These are phyloP conservation scores for Symbiotaphrina buchneri DNA, from an alignment of 495 filamentous ascomycete species.

Conservation along the genomic window DNA sequence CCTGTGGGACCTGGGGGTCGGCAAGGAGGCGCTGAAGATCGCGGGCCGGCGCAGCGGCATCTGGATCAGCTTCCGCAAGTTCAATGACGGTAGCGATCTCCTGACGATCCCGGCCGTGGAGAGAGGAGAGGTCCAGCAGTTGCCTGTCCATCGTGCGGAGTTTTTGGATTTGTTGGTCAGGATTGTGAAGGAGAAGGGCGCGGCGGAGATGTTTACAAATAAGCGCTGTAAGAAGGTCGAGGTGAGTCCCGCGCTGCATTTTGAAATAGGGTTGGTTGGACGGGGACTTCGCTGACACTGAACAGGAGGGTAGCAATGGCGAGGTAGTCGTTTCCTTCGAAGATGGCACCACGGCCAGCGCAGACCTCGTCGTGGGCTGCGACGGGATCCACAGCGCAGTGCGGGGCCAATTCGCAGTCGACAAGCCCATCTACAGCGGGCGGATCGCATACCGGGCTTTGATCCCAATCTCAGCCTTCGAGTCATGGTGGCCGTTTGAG, in stretches of 20 bases:
- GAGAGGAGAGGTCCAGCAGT: conserved; percentile 6
- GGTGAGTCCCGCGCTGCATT: conserved; percentile 3
- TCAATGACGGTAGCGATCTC: conserved; percentile 12
- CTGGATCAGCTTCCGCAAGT: conserved; percentile 15
- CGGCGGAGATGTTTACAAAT: conserved; percentile 11
- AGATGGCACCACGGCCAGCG: conserved; percentile 14
- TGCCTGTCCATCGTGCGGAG: conserved; percentile 11
- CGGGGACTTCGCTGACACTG: neutral
- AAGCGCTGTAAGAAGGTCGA: no score
- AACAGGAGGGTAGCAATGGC: conserved; percentile 5
- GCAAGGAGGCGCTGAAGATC: no score
- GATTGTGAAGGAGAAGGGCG: conserved; percentile 8
- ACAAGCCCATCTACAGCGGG: conserved; percentile 4
- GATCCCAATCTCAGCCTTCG: conserved; percentile 6
- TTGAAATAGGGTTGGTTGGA: neutral
- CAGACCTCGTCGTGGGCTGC: conserved; percentile 19
- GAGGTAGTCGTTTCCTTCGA: conserved; percentile 12
- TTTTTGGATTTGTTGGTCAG: conserved; percentile 10
- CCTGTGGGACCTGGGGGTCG: no score
- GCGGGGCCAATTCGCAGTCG: conserved; percentile 10
- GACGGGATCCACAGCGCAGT: conserved; percentile 27
- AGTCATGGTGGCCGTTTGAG: conserved; percentile 9
- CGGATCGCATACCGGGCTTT: conserved; percentile 12
- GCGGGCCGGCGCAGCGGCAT: conserved; percentile 12
- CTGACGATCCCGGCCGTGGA: conserved; percentile 11